phyloP scores from a whole-genome alignment of 345 rosid species.

The Moricandia moricandioides region DNA sequence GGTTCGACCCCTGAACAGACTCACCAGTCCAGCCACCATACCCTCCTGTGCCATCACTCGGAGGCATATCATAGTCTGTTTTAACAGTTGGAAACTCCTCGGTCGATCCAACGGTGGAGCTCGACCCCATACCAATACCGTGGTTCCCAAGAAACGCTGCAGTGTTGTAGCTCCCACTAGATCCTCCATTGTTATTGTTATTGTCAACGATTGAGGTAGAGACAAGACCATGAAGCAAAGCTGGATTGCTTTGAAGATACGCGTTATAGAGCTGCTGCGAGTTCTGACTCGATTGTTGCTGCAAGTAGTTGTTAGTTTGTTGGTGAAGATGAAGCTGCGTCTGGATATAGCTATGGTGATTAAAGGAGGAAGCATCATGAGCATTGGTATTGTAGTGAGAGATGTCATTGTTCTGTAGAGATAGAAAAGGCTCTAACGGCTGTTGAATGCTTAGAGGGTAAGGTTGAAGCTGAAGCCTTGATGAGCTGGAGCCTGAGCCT shows the following conservation, averaged over 20 bases:
- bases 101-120: constrained; percentile 45
- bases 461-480: constrained; percentile 55
- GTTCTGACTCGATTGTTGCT: constrained; percentile 50
- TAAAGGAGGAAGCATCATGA: constrained; percentile 60
- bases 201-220: constrained; percentile 35
- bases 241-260: constrained; percentile 67
- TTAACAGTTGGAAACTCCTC: constrained; percentile 72
- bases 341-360: constrained; percentile 54
- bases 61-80: constrained; percentile 86
- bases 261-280: constrained; percentile 61
- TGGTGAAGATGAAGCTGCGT: constrained; percentile 80
- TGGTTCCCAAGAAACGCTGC: constrained; percentile 55
- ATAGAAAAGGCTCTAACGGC: constrained; percentile 62
- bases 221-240: constrained; percentile 60
- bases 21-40: constrained; percentile 77
- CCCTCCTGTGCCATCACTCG: constrained; percentile 36
- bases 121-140: constrained; percentile 53
- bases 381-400: constrained; percentile 48
- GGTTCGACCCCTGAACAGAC: constrained; percentile 69
- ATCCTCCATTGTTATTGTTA: constrained; percentile 25
- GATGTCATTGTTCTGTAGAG: constrained; percentile 72
- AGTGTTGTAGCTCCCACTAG: constrained; percentile 34
- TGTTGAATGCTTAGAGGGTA: constrained; percentile 61
- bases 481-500: constrained; percentile 47
- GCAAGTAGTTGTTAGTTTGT: constrained; percentile 46